Base-by-base conservation (phyloP, 305 asterid genomes). In the Solanum hybrid region DNA sequence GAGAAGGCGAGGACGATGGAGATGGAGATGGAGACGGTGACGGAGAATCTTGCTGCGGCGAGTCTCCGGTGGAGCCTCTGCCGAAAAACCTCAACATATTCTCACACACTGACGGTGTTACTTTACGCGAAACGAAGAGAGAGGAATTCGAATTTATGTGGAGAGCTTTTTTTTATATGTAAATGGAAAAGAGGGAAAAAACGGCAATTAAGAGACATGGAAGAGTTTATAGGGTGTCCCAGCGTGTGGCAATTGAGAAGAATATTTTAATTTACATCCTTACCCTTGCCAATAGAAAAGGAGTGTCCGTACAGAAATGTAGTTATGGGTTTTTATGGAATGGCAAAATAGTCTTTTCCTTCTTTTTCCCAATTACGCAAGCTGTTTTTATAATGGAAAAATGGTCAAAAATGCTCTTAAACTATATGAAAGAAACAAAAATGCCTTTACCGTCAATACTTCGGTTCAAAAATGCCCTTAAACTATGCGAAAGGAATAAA, bases 1-100 rank as follows among this genome's bases (percentile, higher is more conserved):
- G 84, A 20, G 84, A 84, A 4, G 93, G 90, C 3, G 90, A 87
- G 4, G 90, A 36, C 22, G 90, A 91, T 32, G 93, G 89, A 35
- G 91, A 71, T 3, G 93, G 87, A 4, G 90, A 91, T 26, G 93
- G 88, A 6, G 91, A 77, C 8, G 91, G 86, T 60, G 93, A 75
- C 66, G 97, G 93, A 73, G 93, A 92, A 91, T 89, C 91, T 91
- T 94, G 22, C 69, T 87, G 93, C 75, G 94, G 95, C 86, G 96
- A 92, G 32, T 92, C 95, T 35, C 89, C 91, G 91, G 93, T 77
- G 42, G 96, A 85, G 40, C 94, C 92, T 81, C 94, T 85, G 76
- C 92, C 34, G 88, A 93, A 95, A 37, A 96, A 85, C 88, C 90
- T 92, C 93, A 87, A 92, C 98, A 95, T 96, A 51, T 80, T 89